phyloP scores from a whole-genome alignment of 2,329 filamentous ascomycete species.

The Ophiostoma sp. region DNA sequence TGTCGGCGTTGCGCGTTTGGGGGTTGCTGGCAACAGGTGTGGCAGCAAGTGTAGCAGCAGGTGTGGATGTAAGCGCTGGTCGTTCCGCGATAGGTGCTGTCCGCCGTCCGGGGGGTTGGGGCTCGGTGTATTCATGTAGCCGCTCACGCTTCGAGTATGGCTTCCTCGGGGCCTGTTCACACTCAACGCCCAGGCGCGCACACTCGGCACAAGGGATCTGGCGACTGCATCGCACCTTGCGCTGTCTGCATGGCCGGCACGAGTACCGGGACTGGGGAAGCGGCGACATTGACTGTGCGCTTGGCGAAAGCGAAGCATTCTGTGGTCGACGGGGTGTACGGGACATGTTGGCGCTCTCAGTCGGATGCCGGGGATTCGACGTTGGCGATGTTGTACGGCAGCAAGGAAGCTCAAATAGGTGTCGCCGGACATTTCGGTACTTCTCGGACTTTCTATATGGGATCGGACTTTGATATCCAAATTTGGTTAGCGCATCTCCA shows the following conservation, averaged over 20 bases:
- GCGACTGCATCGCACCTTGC: not conserved
- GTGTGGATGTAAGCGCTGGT: too few relatives aligned
- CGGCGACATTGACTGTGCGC: not conserved
- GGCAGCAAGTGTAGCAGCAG: too few relatives aligned
- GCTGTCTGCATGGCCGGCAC: not conserved
- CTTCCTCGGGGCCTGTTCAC: not conserved
- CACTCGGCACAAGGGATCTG: not conserved
- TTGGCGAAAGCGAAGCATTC: not conserved
- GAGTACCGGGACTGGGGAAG: not conserved
- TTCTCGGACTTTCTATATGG: not conserved
- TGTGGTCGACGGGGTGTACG: not conserved
- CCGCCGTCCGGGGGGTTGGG: not conserved
- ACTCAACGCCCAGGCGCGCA: not conserved
- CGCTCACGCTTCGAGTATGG: not conserved
- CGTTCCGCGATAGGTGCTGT: too few relatives aligned
- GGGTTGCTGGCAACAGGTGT: too few relatives aligned
- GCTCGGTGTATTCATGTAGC: not conserved
- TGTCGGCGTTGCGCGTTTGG: too few relatives aligned
- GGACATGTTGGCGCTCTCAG: not conserved
- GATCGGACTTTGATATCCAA: not conserved
- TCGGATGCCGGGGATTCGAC: not conserved
- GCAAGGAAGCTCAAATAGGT: not conserved
- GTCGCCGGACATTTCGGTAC: slow-evolving; percentile 5
- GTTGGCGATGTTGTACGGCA: slow-evolving; percentile 5
- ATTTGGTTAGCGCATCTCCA: not conserved